Evolutionary conservation across 805 yeast species (phyloP).

Genomic region (Kodamaea nitidulidarum): DNA sequence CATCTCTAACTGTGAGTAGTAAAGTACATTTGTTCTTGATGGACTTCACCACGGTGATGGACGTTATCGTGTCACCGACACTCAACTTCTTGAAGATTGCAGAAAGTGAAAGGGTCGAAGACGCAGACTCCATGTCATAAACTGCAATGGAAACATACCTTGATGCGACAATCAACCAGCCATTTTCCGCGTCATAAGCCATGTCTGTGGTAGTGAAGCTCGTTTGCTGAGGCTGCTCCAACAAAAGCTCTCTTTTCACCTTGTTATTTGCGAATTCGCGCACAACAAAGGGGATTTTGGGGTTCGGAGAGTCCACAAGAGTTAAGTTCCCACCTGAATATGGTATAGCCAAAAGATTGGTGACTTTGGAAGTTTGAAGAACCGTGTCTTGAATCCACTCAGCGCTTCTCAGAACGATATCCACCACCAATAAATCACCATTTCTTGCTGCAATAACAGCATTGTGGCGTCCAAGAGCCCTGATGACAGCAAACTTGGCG

Average conservation of each 20-base stretch:
- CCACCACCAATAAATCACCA: slow-evolving; percentile 44
- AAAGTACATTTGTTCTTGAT: slow-evolving; percentile 17
- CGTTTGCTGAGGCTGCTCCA: slow-evolving; percentile 41
- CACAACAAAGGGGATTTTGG: slow-evolving; percentile 48
- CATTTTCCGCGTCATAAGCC: slow-evolving; percentile 33
- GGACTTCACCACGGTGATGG: slow-evolving; percentile 39
- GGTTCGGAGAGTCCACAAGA: slow-evolving; percentile 66
- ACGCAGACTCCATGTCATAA: slow-evolving; percentile 34
- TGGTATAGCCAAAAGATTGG: slow-evolving; percentile 40
- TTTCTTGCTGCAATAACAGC: slow-evolving; percentile 24
- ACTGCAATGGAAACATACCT: slow-evolving; percentile 64
- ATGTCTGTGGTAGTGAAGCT: slow-evolving; percentile 58
- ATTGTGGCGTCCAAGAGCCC: slow-evolving; percentile 33
- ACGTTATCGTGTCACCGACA: slow-evolving; percentile 67
- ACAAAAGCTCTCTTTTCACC: slow-evolving; percentile 25
- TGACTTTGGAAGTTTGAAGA: slow-evolving; percentile 40
- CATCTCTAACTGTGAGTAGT: slow-evolving; percentile 61
- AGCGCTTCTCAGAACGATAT: slow-evolving; percentile 22
- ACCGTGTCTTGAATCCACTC: slow-evolving; percentile 21
- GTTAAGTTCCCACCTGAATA: slow-evolving; percentile 27
- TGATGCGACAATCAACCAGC: slow-evolving; percentile 60
- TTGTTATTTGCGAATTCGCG: slow-evolving; percentile 25
- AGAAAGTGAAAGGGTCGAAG: not conserved
- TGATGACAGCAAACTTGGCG: slow-evolving; percentile 39
- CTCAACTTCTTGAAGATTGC: slow-evolving; percentile 45